Evolutionary conservation across 169 alveolate genomes (phyloP).

Genomic region (Plasmodium coatneyi): DNA sequence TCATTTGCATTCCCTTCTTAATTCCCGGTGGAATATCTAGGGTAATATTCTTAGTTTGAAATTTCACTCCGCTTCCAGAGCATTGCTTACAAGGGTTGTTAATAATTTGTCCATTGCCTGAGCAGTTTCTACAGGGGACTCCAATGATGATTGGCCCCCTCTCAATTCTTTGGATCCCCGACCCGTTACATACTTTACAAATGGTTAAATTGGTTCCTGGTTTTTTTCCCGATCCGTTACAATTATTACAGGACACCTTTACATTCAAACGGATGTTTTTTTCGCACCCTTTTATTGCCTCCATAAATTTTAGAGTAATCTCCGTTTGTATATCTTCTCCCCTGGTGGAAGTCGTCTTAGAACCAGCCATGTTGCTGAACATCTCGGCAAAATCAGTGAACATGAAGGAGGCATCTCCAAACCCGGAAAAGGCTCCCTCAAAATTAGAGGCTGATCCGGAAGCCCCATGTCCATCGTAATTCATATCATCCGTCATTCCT

Average conservation of each 20-base stretch:
- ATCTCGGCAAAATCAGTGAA: constrained; percentile 90
- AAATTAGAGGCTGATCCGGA: constrained; percentile 72
- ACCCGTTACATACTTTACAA: constrained; percentile 89
- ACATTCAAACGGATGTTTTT: constrained; percentile 84
- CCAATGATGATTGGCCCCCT: constrained; percentile 90
- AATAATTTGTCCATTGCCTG: constrained; percentile 88
- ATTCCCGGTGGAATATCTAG: constrained; percentile 88
- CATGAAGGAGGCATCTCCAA: constrained; percentile 88
- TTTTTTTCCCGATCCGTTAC: constrained; percentile 87
- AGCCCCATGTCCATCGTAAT: constrained; percentile 40
- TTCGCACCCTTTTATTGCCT: constrained; percentile 89
- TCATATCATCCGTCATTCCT: constrained; percentile 91
- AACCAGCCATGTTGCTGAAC: constrained; percentile 87
- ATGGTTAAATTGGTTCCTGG: constrained; percentile 82
- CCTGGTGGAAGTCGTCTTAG: constrained; percentile 79
- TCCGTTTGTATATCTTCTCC: constrained; percentile 88
- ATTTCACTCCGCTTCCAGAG: constrained; percentile 88
- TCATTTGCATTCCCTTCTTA: constrained; percentile 89
- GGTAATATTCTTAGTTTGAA: constrained; percentile 85
- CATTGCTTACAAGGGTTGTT: constrained; percentile 88
- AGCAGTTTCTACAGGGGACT: constrained; percentile 90
- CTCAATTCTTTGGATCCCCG: constrained; percentile 89
- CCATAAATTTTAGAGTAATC: constrained; percentile 88
- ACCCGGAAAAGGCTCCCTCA: constrained; percentile 82
- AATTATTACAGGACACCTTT: constrained; percentile 85